Evolutionary conservation across 148 eudicot genomes (phyloP).

Genomic region (Rhododendron mucronatum): DNA sequence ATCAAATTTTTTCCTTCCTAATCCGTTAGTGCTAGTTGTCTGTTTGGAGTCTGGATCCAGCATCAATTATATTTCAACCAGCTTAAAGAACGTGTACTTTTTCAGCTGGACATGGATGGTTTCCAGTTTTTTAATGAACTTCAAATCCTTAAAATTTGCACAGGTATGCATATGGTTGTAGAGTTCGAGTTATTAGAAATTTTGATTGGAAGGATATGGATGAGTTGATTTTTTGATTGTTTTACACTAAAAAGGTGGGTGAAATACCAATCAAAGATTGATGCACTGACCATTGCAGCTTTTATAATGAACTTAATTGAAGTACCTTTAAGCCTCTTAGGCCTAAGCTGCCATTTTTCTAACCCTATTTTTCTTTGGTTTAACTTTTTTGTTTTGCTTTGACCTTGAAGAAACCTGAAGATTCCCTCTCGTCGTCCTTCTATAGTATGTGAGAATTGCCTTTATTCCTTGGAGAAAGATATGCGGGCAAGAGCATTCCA

Average conservation of each 20-base stretch:
- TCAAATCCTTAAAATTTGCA: not conserved
- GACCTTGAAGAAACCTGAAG: slow-evolving; percentile 62
- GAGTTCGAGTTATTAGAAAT: not conserved
- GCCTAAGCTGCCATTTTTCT: not conserved
- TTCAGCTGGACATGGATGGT: not conserved
- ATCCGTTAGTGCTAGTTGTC: not conserved
- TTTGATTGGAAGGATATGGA: not conserved
- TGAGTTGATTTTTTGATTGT: not conserved
- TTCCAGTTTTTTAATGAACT: not conserved
- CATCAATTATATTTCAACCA: not conserved
- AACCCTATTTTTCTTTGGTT: not conserved
- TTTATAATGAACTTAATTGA: not conserved
- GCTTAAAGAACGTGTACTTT: not conserved
- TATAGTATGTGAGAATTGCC: slow-evolving; percentile 89
- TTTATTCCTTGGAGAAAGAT: slow-evolving; percentile 67
- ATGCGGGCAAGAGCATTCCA: slow-evolving; percentile 85
- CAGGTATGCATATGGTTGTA: not conserved
- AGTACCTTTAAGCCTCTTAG: not conserved
- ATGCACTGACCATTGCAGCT: not conserved
- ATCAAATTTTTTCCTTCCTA: not conserved
- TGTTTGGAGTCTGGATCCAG: not conserved
- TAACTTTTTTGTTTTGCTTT: not conserved
- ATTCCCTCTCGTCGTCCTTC: slow-evolving; percentile 87
- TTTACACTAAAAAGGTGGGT: not conserved
- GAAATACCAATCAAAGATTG: not conserved